Evolutionary conservation across 75 land plant genomes (phyloP).

Genomic region (Azolla pinnata): DNA sequence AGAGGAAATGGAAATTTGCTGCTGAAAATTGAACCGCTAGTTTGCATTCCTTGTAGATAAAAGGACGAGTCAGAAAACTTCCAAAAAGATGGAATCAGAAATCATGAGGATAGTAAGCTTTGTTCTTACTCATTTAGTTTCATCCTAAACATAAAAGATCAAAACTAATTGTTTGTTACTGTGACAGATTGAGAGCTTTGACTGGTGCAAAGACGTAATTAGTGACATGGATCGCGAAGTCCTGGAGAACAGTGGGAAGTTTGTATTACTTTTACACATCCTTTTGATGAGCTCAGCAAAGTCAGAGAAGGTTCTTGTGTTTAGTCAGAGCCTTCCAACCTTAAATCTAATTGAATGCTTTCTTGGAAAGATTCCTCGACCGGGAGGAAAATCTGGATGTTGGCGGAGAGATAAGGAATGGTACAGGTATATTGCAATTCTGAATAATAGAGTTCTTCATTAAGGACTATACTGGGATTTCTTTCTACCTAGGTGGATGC

Average conservation of each 20-base stretch:
- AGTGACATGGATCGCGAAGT: slow-evolving; percentile 38
- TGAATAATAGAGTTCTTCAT: no score
- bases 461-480: no score
- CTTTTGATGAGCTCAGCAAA: slow-evolving; percentile 64
- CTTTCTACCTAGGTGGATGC: no score
- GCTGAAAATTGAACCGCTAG: background rate
- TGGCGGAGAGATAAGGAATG: slow-evolving; percentile 89
- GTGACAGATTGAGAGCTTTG: slow-evolving; percentile 3
- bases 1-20: no score
- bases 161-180: no score
- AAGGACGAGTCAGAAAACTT: background rate
- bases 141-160: no score
- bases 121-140: no score
- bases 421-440: slow-evolving; percentile 89
- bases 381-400: slow-evolving; percentile 33
- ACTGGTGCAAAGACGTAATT: slow-evolving; percentile 83
- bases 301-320: slow-evolving; percentile 79
- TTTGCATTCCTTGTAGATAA: background rate
- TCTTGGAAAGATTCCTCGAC: slow-evolving; percentile 51
- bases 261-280: slow-evolving; percentile 78
- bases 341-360: slow-evolving; percentile 78
- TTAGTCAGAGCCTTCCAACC: slow-evolving; percentile 88
- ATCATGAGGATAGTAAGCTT: background rate
- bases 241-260: slow-evolving; percentile 76
- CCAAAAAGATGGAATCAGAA: background rate